Evolutionary conservation across 257 asterid genomes (phyloP).

Genomic region (Hygrophila difformis): DNA sequence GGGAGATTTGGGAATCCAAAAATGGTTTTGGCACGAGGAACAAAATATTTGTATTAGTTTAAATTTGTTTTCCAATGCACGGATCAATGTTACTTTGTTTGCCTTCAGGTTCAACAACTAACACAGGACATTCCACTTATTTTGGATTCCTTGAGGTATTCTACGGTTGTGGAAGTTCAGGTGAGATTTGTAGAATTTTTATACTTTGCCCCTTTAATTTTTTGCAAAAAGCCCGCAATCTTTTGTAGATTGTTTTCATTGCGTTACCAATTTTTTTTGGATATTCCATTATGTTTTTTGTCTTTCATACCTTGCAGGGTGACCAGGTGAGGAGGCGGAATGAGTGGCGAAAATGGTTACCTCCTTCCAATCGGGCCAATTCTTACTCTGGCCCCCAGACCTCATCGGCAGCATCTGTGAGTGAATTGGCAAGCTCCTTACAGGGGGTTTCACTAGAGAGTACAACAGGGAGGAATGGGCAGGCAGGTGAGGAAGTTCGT

Average conservation of each 20-base stretch:
- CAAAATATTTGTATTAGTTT: too few relatives aligned
- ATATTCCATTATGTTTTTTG: too few relatives aligned
- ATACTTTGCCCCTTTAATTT: too few relatives aligned
- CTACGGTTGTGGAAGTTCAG: constrained; percentile 65
- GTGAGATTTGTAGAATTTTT: constrained; percentile 21
- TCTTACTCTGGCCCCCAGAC: constrained; percentile 26
- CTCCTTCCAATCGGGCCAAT: constrained; percentile 14
- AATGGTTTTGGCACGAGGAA: not conserved
- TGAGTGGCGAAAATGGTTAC: constrained; percentile 60
- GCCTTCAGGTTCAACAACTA: constrained; percentile 57
- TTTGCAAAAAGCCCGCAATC: too few relatives aligned
- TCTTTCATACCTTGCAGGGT: too few relatives aligned
- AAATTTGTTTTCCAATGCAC: constrained; percentile 14
- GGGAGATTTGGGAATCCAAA: not conserved
- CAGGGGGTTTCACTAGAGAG: constrained; percentile 30
- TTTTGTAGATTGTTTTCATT: not conserved
- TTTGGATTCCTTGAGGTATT: constrained; percentile 52
- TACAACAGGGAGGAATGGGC: constrained; percentile 15
- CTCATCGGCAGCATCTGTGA: constrained; percentile 27
- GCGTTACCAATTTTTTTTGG: not conserved
- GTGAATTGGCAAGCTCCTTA: constrained; percentile 31
- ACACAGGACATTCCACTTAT: constrained; percentile 51
- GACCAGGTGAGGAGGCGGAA: constrained; percentile 62
- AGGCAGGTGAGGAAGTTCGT: constrained; percentile 20
- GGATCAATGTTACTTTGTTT: constrained; percentile 24